Conservation (phyloP, 2,329 filamentous ascomycete species). For the Aspergillus flavus region DNA sequence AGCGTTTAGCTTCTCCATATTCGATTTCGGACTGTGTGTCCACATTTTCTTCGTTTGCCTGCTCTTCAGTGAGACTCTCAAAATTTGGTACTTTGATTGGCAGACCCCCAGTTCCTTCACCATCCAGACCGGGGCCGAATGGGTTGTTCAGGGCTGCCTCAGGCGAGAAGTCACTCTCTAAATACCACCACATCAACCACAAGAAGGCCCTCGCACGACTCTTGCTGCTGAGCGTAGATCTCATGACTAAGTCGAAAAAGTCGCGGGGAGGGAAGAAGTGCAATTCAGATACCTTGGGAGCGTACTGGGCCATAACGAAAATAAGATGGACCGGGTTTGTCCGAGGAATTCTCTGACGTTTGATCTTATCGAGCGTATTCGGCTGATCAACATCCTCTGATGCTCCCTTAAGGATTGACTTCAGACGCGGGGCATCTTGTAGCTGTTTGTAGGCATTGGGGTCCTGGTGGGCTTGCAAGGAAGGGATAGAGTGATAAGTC, state of each 20-base stretch:
- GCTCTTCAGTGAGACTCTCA: conserved; percentile 51
- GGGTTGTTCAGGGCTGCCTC: conserved; percentile 89
- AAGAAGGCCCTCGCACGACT: conserved; percentile 87
- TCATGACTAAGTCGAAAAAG: conserved; percentile 97
- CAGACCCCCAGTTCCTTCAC: conserved; percentile 45
- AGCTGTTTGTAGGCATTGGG: conserved; percentile 96
- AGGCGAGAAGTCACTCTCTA: conserved; percentile 91
- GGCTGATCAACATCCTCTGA: conserved; percentile 90
- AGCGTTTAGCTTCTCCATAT: conserved; percentile 52
- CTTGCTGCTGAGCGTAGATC: conserved; percentile 75
- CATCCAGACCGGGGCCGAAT: conserved; percentile 65
- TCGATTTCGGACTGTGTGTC: conserved; percentile 52
- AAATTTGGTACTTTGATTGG: conserved; percentile 52
- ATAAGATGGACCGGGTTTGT: conserved; percentile 98
- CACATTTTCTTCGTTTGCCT: conserved; percentile 54
- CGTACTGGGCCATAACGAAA: conserved; percentile 88
- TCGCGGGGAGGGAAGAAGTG: conserved; percentile 85
- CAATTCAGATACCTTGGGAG: conserved; percentile 86
- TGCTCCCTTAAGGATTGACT: conserved; percentile 95
- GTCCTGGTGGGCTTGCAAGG: conserved; percentile 91
- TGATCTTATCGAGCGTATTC: conserved; percentile 79
- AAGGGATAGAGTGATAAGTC: conserved; percentile 97
- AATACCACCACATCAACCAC: conserved; percentile 99
- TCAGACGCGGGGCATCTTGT: conserved; percentile 91
- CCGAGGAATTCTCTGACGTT: conserved; percentile 66